These are phyloP conservation scores for Chrysophaeum taylorii DNA, from an alignment of 352 stramenopile species.

Conservation along the genomic window DNA sequence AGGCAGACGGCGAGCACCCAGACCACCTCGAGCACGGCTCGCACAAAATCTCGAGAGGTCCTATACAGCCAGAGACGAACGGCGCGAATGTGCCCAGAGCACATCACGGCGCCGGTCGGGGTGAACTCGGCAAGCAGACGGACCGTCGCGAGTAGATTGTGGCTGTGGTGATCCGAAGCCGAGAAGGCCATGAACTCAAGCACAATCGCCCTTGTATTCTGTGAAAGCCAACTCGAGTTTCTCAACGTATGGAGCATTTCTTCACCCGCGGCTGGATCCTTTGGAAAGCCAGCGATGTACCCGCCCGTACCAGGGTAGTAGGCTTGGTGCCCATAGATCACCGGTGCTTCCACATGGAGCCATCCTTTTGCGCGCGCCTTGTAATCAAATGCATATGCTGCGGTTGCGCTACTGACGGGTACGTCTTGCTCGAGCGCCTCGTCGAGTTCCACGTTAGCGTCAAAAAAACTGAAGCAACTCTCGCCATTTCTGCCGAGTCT, in stretches of 20 bases:
- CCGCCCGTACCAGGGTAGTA: neutral
- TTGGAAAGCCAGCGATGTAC: neutral
- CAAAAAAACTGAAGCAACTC: no score
- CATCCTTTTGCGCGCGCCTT: no score
- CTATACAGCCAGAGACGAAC: neutral
- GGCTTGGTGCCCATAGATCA: no score
- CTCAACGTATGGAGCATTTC: neutral
- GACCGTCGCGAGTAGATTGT: conserved; percentile 1
- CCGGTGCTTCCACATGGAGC: no score
- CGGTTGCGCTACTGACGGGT: no score
- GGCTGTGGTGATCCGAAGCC: neutral
- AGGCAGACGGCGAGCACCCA: neutral
- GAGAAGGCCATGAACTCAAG: neutral
- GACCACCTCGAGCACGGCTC: neutral
- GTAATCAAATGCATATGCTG: no score
- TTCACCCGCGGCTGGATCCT: neutral
- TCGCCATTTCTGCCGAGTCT: no score
- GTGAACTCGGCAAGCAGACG: neutral
- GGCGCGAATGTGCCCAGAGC: neutral
- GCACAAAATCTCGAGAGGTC: neutral
- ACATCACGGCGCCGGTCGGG: conserved; percentile 3
- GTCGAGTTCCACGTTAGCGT: no score
- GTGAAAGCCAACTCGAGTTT: neutral
- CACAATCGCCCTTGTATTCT: neutral
- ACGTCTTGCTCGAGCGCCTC: no score